Conservation (phyloP, 768 basidiomycete species). For the Suillus spraguei region DNA sequence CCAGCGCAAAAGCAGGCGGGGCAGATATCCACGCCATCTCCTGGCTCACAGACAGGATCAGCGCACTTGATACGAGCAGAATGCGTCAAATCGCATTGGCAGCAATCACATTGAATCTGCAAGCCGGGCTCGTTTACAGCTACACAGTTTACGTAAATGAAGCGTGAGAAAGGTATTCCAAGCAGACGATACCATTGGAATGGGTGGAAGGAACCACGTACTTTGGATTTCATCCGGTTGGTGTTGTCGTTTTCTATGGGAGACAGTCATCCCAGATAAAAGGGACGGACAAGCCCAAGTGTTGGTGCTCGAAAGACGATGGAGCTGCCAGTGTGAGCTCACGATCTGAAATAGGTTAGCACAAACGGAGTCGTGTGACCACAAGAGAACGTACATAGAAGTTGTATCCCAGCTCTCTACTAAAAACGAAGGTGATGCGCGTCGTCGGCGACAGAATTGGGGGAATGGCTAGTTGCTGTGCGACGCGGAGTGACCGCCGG, state of each 20-base stretch:
- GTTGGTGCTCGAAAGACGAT: background rate
- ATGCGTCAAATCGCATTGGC: conserved; percentile 88
- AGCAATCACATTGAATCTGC: conserved; percentile 83
- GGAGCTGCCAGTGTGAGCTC: background rate
- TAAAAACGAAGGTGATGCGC: background rate
- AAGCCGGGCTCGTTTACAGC: conserved; percentile 82
- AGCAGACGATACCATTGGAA: background rate
- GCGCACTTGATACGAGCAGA: conserved; percentile 98
- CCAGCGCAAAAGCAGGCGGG: conserved; percentile 91
- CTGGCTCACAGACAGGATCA: conserved; percentile 69
- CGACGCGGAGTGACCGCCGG: background rate
- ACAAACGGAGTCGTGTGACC: background rate
- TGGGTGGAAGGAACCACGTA: conserved; percentile 33
- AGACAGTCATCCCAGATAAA: conserved; percentile 54
- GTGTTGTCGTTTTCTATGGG: conserved; percentile 65
- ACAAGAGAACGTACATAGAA: background rate
- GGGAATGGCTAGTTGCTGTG: background rate
- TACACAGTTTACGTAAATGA: conserved; percentile 38
- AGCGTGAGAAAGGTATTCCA: conserved; percentile 30
- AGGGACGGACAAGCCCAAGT: conserved; percentile 1
- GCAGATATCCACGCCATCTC: conserved; percentile 90
- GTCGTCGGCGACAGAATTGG: background rate
- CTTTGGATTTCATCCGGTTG: conserved; percentile 68
- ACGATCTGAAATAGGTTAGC: background rate
- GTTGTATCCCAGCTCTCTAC: background rate